Base-by-base conservation (phyloP, 495 filamentous ascomycete genomes). In the Penicillium longicatenatum region DNA sequence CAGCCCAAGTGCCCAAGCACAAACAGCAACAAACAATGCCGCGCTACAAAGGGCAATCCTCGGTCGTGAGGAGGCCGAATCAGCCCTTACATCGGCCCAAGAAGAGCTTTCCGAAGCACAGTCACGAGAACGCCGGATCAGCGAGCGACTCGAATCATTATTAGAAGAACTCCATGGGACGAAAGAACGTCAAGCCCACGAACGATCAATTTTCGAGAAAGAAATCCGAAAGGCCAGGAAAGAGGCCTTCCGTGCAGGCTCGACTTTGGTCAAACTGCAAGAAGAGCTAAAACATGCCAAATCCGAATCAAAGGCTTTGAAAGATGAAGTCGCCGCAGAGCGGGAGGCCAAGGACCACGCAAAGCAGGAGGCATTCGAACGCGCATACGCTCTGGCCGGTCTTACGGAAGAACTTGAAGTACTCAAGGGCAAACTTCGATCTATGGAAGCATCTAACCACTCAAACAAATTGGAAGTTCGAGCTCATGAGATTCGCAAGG, bases 161-260 rank as follows among this genome's bases (percentile, higher is more conserved):
- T 85, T 92, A 80, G 91, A 93, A 72, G 89, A 90, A 63, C 81
- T 90, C 43, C 86, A 88, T 31, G 78, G 83, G 20, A 77, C 82
- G 16, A 92, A 93, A 75, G 89, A 93, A 66, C 86, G 86, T 14
- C 82, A 90, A 61, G 82, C 81, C 16, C 86, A 91, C 65, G 86
- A 89, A 54, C 80, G 88, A 67, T 67, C 84, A 21, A 72, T 92
- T 24, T 93, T 89, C 76, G 90, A 95, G 71, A 95, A 94, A 64
- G 91, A 95, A 67, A 86, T 93, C 35, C 77, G 89, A 45, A 84
- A 88, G 47, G 84, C 87, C n/a, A 79, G 89, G 30, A 95, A 93
- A 70, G 91, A 94, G 63, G 86, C 87, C 0, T 95, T 91, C 76
- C 93, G 91, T 49, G 84, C 88, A 4, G 90, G 90, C 12, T 92